Base-by-base conservation (phyloP, 108 stramenopile genomes). In the Skeletonema potamos region DNA sequence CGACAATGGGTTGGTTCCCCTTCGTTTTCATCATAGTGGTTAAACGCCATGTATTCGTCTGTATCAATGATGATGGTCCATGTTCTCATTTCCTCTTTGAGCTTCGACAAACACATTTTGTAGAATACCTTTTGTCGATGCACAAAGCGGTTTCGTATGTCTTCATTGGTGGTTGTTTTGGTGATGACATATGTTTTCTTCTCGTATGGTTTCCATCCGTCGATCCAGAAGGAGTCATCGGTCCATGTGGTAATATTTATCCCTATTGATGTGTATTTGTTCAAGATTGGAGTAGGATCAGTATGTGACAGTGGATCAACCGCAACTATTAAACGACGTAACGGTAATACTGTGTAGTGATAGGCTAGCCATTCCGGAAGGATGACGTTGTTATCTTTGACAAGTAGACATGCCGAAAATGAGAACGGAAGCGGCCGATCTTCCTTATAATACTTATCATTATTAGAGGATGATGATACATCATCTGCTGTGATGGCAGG, bases 61-160 rank as follows among this genome's bases (percentile, higher is more conserved):
- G 69, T 73, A 57, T 91, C 90, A 3, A 66, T 75, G 22, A 88
- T 37, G 10, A 87, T n/a, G 0, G 79, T 77, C 90, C 90, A 91
- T 0, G 28, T 55, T 28, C 62, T 29, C 12, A 55, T 66, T 22
- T 54, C 33, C 17, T 51, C 15, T 12, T 81, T 43, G 60, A 87
- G 33, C 17, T 68, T 57, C 11, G 55, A 15, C 11, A 66, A 18
- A 70, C 84, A 87, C 6, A 37, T 8, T 20, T 22, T 7, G 6
- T 68, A n/a, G 36, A 85, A 82, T 9, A 33, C 62, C 11, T 76
- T 68, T 64, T 82, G 81, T 17, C 81, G 61, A 58, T 72, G 43
- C 3, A 0, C 2, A 0, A 64, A 0, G 12, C 54, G 51, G 2
- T 27, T 1, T 6, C 26, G 7, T 33, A 62, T 6, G 0, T 2